Base-by-base conservation (phyloP, 1,284 basidiomycete genomes). In the Dichomitus squalens region DNA sequence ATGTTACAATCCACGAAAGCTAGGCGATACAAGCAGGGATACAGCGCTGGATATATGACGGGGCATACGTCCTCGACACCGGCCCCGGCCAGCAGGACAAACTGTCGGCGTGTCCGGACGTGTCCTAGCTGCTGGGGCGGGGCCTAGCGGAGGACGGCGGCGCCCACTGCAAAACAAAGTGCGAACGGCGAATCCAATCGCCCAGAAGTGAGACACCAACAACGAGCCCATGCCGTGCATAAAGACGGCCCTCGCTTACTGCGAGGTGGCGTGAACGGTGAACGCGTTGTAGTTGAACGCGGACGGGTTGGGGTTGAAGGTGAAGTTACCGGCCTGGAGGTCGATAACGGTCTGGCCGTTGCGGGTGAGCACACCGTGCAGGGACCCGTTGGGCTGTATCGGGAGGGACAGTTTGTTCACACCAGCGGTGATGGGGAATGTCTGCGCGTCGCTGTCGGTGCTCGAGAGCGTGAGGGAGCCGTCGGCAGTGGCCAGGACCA, bases 251-350 rank as follows among this genome's bases (percentile, higher is more conserved):
- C 38, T 25, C 47, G 33, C 4, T 58, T 25, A 64, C 47, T 59
- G 54, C 18, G 64, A 55, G 23, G 65, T 69, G 8, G 77, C 76
- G 48, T 76, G 76, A 39, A 78, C 77, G 39, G 85, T 84, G 61
- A 83, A 83, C 23, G 79, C 84, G 64, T 90, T 89, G 68, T 78
- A 90, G 69, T 89, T 88, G 69, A 87, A 90, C 27, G 72, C 76
- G 53, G 73, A 14, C 3, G 87, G 85, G 36, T 72, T 76, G 9
- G 76, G 73, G 54, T 82, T 68, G 70, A 89, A 88, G 31, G 66
- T 73, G 68, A 86, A 89, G 41, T 71, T 70, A 4, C 70, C 53
- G 2, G 85, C 77, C 34, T 73, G 68, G 53, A 87, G 72, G 58
- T 82, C 73, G 39, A 87, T 78, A 29, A 88, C 70, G 1, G 75